Evolutionary conservation across 305 asterid genomes (phyloP).

Genomic region (Solanum chacoense): DNA sequence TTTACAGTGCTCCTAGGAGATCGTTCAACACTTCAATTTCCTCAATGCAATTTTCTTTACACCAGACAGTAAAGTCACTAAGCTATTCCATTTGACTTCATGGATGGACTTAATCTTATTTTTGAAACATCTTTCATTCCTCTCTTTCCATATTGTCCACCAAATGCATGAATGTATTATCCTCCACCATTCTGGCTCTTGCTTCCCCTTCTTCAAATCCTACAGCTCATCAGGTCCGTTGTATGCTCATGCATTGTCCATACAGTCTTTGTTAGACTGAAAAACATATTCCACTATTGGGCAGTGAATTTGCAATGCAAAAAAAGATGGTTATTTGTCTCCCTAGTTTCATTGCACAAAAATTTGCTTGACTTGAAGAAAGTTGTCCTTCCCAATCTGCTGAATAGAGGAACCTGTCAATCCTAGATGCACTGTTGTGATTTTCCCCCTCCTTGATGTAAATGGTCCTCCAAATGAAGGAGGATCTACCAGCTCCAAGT

Average conservation of each 20-base stretch:
- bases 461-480: neutral
- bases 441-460: neutral
- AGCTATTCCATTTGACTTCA: neutral
- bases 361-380: neutral
- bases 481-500: neutral
- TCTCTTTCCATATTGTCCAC: neutral
- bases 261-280: neutral
- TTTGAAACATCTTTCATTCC: neutral
- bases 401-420: neutral
- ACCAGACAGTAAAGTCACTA: neutral
- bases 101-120: neutral
- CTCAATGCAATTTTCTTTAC: neutral
- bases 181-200: neutral
- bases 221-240: neutral
- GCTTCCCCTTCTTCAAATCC: neutral
- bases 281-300: neutral
- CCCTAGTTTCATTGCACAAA: neutral
- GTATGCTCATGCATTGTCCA: neutral
- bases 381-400: neutral
- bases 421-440: neutral
- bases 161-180: neutral
- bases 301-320: neutral
- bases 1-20: neutral
- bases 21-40: neutral
- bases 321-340: neutral